Evolutionary conservation across 2,329 filamentous ascomycete genomes (phyloP), one percentile per base, ranked within the genome.

Genomic region (Hymenoscyphus salicellus): DNA sequence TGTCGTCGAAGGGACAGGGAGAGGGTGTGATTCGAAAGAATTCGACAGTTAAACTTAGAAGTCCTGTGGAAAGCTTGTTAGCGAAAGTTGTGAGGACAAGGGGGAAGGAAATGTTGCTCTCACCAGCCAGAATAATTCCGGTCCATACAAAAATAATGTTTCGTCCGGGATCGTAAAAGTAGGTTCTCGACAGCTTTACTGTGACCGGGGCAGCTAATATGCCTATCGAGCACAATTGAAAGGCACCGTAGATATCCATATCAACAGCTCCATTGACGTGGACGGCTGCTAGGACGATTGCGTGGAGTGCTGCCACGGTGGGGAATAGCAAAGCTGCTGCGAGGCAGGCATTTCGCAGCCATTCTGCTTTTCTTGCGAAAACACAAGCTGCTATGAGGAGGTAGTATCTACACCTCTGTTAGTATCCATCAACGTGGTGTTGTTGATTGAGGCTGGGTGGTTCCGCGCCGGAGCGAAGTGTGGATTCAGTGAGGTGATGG

Each of bases 141-240:
- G 86, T 86, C 87, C 88, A 90, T 0, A 88, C 38, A 69, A 89
- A 90, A 62, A 90, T 89, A 55, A 84, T 82, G 67, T 89, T 89
- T 41, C 87, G 80, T 1, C 86, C 87, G 0, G 84, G 84, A 26
- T 84, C 82, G 61, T 85, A 80, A 72, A 89, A 89, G 71, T 90
- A 90, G 0, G 87, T 90, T 17, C 76, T 76, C 1, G 87, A 89
- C 55, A 87, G 74, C 66, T 82, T 80, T 26, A 87, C 86, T 0
- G 86, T 88, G 0, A 86, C 80, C 0, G 87, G 88, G 3, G 85
- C 87, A 1, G 86, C 84, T 3, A 90, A 70, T 17, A 89, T 86
- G 14, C 86, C 87, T 43, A 90, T 86, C 0, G 87, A 81, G 65
- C 87, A 90, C 0, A 89, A 73, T 68, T 90, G 88, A 66, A 90